Percentiles rank a stretch among this genome's conserved stretches.
phyloP scores from a whole-genome alignment of 257 asterid genomes.

The Forsythia viridissima region DNA sequence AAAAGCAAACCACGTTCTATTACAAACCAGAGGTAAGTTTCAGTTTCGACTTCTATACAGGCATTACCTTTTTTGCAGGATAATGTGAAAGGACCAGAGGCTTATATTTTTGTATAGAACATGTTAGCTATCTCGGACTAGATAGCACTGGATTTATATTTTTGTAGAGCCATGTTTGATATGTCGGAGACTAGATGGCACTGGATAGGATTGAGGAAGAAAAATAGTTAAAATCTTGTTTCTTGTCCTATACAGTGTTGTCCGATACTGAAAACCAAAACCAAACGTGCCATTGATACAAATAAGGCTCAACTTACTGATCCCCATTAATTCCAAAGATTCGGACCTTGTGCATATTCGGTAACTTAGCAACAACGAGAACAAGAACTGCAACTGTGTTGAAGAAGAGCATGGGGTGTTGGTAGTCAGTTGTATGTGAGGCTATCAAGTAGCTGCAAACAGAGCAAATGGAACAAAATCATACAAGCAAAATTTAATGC shows the following conservation, averaged over 20 bases:
- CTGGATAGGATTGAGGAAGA: background rate
- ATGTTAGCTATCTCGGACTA: background rate
- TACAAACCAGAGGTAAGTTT: slow-evolving; percentile 37
- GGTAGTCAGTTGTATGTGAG: slow-evolving; percentile 84
- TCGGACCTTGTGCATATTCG: slow-evolving; percentile 90
- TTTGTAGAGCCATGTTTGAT: background rate
- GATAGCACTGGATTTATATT: background rate
- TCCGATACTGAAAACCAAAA: slow-evolving; percentile 20
- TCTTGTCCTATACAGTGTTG: background rate
- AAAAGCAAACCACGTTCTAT: slow-evolving; percentile 27
- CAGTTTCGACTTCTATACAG: slow-evolving; percentile 50
- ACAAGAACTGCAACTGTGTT: slow-evolving; percentile 75
- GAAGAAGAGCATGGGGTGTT: slow-evolving; percentile 76
- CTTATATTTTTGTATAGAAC: background rate
- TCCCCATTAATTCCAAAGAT: slow-evolving; percentile 85
- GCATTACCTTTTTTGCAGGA: slow-evolving; percentile 33
- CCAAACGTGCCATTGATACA: slow-evolving; percentile 2
- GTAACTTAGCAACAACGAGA: slow-evolving; percentile 82
- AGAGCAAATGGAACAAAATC: background rate
- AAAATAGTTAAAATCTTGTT: background rate
- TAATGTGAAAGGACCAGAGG: slow-evolving; percentile 14
- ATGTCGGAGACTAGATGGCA: background rate
- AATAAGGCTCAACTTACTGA: slow-evolving; percentile 36
- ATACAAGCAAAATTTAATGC: background rate
- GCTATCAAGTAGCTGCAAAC: slow-evolving; percentile 79